Evolutionary conservation across 225 moss, liverwort and hornwort species (phyloP), one percentile per base, ranked within the genome.

Genomic region (Neckera pumila): DNA sequence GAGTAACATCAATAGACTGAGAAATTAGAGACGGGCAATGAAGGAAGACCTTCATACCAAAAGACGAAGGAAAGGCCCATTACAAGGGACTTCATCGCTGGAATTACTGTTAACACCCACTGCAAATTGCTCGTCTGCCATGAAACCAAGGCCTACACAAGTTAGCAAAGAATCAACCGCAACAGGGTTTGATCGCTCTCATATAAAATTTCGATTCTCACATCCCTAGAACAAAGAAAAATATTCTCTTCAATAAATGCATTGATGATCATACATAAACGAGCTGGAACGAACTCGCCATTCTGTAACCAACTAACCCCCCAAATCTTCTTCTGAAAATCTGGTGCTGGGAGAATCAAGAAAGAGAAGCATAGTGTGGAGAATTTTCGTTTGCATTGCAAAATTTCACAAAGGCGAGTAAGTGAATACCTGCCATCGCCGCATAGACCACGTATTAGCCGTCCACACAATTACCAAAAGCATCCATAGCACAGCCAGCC

Each of bases 51-150:
- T 89, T 76, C 91, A 19, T 92, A 98, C 97, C 96, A 98, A 87
- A 98, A 98, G 75, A 95, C 90, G 84, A 95, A 98, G 81, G 97
- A 96, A 54, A 98, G 95, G 33, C 96, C 96, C 78, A 98, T 94
- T 11, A 98, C 94, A 42, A 98, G 94, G 42, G 94, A 87, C 91
- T 98, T 98, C 81, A 98, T 93, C 57, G 95, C 91, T 51, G 97
- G 97, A 80, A 98, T 95, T 31, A 91, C 92, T 82, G 96, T 95
- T 51, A 98, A 88, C 63, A 94, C 92, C 97, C 97, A 98, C 87
- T 98, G 97, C 93, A 98, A 91, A 86, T 95, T 95, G 91, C 95
- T 98, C 71, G 95, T 96, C 96, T 98, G 97, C 86, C 89, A 92
- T 89, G 72, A 65, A 72, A 81, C 79, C 87, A 84, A 77, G 31